phyloP scores from a whole-genome alignment of 495 filamentous ascomycete species.

The Penicillium fimorum region DNA sequence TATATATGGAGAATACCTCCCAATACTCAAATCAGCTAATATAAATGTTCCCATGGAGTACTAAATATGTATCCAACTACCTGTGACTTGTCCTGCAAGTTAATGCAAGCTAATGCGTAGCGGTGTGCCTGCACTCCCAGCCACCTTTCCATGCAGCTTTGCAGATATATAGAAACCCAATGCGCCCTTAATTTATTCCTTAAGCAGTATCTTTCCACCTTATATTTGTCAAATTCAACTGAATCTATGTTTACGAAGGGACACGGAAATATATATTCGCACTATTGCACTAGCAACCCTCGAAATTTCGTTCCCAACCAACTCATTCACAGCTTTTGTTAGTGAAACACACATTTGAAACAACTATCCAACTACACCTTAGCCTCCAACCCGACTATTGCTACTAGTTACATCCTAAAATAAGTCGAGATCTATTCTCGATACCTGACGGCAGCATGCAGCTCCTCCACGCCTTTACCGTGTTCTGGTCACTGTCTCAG shows the following conservation, averaged over 20 bases:
- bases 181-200: background rate
- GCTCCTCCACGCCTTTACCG: background rate
- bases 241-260: background rate
- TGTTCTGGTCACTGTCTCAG: background rate
- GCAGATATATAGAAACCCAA: background rate
- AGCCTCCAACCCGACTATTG: background rate
- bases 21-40: background rate
- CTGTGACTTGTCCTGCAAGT: background rate
- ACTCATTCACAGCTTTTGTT: background rate
- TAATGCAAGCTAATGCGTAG: conserved; percentile 1
- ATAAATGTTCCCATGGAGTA: background rate
- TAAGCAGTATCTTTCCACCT: background rate
- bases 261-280: background rate
- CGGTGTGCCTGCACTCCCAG: conserved; percentile 1
- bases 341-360: background rate
- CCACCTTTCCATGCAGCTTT: background rate
- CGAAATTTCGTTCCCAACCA: background rate
- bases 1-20: background rate
- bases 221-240: too few species aligned
- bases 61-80: too few species aligned
- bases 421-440: background rate
- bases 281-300: background rate
- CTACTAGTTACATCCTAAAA: background rate
- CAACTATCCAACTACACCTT: background rate
- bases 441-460: background rate